A percentile compares a stretch with the other conserved stretches of the same genome.
phyloP scores from a whole-genome alignment of 2,329 filamentous ascomycete genomes.

The Cordyceps fumosorosea region DNA sequence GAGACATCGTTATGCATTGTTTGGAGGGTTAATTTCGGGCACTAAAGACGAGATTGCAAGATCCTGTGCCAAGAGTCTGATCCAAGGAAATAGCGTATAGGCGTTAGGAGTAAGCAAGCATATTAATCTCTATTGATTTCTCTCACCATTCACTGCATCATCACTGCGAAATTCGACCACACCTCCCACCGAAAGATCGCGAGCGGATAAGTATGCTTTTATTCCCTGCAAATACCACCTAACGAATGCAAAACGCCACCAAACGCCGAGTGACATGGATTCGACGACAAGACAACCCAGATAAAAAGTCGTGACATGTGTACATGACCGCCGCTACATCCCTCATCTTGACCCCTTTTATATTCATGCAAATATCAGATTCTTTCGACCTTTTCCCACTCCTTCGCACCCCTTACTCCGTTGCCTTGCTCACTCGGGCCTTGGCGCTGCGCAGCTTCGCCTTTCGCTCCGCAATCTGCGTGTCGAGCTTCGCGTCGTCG shows the following conservation, averaged over 20 bases:
- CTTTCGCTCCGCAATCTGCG: slow-evolving; percentile 55
- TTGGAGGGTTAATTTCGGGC: background rate
- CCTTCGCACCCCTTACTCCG: slow-evolving; percentile 24
- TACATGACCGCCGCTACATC: background rate
- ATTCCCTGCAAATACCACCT: background rate
- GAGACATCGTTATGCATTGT: background rate
- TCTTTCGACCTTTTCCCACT: background rate
- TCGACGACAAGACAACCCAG: background rate
- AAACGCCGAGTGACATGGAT: slow-evolving; percentile 8
- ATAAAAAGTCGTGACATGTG: slow-evolving; percentile 11
- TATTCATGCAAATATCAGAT: slow-evolving; percentile 1
- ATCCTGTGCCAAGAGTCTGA: background rate
- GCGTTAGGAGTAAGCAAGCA: background rate
- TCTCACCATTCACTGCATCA: too few relatives aligned
- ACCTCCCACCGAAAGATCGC: background rate
- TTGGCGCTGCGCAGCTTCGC: slow-evolving; percentile 53
- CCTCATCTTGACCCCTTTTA: background rate
- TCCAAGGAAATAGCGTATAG: slow-evolving; percentile 4
- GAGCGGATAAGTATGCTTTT: background rate
- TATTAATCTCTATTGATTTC: background rate
- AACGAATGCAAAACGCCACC: slow-evolving; percentile 4
- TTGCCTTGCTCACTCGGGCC: slow-evolving; percentile 46
- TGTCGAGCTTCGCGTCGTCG: slow-evolving; percentile 47
- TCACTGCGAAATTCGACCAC: background rate
- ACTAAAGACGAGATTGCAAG: background rate